A percentile compares a stretch with the other conserved stretches of the same genome.
These are phyloP conservation scores for Lachancea lanzarotensis DNA, from an alignment of 805 yeast genomes.

Conservation along the genomic window DNA sequence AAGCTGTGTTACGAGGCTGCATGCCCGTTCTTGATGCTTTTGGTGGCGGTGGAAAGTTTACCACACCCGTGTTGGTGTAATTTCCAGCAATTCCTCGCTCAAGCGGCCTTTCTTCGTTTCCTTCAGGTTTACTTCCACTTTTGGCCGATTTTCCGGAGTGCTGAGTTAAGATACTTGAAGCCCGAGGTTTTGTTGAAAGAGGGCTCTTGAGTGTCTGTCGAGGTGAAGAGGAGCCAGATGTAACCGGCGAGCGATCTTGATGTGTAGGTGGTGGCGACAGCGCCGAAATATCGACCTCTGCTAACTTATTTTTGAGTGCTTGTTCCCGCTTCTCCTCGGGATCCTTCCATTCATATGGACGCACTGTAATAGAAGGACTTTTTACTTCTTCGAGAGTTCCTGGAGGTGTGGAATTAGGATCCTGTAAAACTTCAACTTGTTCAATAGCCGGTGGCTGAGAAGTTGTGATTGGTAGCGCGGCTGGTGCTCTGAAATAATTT, in stretches of 20 bases:
- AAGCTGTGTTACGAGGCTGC: neutral
- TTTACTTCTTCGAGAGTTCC: no score
- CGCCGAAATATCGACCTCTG: conserved; percentile 13
- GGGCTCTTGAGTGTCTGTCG: neutral
- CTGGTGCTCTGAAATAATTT: conserved; percentile 3
- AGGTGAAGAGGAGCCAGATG: conserved; percentile 1
- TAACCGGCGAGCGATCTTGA: conserved; percentile 15
- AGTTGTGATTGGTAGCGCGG: conserved; percentile 1
- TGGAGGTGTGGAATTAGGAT: neutral
- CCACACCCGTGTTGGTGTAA: conserved; percentile 18
- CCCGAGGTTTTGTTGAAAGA: neutral
- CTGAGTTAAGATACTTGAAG: neutral
- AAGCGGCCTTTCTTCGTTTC: neutral
- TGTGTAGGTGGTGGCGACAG: conserved; percentile 31
- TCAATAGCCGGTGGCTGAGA: neutral
- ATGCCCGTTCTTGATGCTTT: neutral
- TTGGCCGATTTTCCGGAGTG: neutral
- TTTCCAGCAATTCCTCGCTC: conserved; percentile 6
- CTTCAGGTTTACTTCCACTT: neutral
- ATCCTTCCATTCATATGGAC: conserved; percentile 17
- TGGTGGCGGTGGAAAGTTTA: conserved; percentile 13
- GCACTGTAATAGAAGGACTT: conserved; percentile 5
- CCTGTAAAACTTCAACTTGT: neutral
- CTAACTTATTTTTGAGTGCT: conserved; percentile 8
- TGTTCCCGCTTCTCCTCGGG: conserved; percentile 11